Base-by-base conservation (phyloP, 306 rosid genomes). In the Cucumis hystrix region DNA sequence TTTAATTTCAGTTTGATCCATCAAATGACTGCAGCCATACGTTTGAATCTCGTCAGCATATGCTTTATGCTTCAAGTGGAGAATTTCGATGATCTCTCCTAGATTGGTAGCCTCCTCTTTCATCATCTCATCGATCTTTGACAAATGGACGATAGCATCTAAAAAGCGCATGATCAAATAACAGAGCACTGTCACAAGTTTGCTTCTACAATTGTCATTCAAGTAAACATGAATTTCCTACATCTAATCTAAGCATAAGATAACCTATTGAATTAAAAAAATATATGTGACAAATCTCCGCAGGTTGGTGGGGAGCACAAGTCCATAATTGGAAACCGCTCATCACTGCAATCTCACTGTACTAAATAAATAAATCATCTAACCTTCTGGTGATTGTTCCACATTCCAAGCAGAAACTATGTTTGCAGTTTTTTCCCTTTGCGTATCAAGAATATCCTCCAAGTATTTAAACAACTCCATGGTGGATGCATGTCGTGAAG, bases 101-200 rank as follows among this genome's bases (percentile, higher is more conserved):
- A 95, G 86, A 77, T 83, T 83, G 69, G 76, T 62, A 60, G 88
- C 89, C 87, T 95, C 99, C 86, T 87, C 87, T 84, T 89, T 83
- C 83, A 81, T 84, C 93, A 92, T 86, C 79, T 89, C 91, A 76
- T 89, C 99, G 80, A 95, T 87, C 90, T 85, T 92, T 62, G 96
- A 86, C 82, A 89, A 82, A 49, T 81, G 90, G 40, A 85, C 65
- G 77, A 88, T 75, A 78, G 88, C 90, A 85, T 88, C 99, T 95
- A 91, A 80, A 82, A 78, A 82, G 81, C 78, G 78, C 83, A 82
- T 23, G 82, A 84, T 21, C 45, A 82, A 74, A 84, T 57, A 76
- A 80, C 60, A 82, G 63, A 25, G 40, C 76, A 70, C 17, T 47
- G 59, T 70, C 76, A 70, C 59, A 70, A 47, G 59, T 70, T 58